A percentile compares a stretch with the other conserved stretches of the same genome.
These are phyloP conservation scores for Malassezia equina DNA, from an alignment of 1,284 basidiomycete genomes.

Conservation along the genomic window DNA sequence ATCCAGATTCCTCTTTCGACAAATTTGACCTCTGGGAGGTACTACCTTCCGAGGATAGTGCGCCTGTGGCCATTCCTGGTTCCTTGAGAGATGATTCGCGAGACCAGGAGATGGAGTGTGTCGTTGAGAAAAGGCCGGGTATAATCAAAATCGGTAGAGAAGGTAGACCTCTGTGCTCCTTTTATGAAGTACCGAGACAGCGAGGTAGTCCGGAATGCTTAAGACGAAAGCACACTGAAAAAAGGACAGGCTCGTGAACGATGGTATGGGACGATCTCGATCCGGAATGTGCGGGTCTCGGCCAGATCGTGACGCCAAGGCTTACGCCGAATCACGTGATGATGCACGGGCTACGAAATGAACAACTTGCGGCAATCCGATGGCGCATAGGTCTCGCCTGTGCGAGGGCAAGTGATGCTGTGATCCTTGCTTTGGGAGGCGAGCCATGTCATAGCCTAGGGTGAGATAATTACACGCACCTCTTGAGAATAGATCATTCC, in stretches of 20 bases:
- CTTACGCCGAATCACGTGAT: not conserved
- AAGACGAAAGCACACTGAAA: not conserved
- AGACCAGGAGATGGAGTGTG: not conserved
- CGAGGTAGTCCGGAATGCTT: not conserved
- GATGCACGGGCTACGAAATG: conserved; percentile 24
- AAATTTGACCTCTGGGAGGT: not conserved
- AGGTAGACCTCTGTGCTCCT: not conserved
- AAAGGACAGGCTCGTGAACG: not conserved
- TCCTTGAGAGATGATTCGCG: not conserved
- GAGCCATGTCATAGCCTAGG: conserved; percentile 68
- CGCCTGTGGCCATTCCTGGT: not conserved
- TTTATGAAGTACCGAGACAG: not conserved
- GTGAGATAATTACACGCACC: conserved; percentile 52
- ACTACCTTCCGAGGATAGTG: not conserved
- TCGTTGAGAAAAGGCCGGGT: not conserved
- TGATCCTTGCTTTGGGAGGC: conserved; percentile 60
- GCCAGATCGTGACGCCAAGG: not conserved
- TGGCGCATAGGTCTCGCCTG: conserved; percentile 60
- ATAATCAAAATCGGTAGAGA: not conserved
- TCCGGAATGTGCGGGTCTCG: not conserved
- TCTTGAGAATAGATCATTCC: conserved; percentile 85
- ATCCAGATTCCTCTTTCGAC: not conserved
- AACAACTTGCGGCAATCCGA: conserved; percentile 59
- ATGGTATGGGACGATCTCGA: not conserved
- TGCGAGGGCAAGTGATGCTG: conserved; percentile 67